Evolutionary conservation across 176 grass and related monocot genomes (phyloP), one percentile per base, ranked within the genome.

Genomic region (Oryza meridionalis): DNA sequence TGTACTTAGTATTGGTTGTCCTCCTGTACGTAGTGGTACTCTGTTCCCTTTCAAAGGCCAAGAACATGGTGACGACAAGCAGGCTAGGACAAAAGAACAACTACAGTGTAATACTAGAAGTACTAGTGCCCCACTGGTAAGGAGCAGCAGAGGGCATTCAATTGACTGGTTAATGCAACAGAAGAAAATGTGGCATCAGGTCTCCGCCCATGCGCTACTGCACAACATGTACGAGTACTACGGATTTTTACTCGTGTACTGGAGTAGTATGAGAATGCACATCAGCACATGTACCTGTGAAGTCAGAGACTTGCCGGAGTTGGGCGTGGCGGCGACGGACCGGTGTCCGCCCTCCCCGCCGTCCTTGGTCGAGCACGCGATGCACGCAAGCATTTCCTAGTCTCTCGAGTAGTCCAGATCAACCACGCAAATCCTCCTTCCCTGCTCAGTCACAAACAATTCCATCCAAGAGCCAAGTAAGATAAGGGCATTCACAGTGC

Each of bases 341-440:
- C 91, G 90, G 75, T 80, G 72, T 44, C 82, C 86, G 53, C 86
- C 93, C 70, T 95, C 96, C 29, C 80, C 96, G 4, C 89, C 80
- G 24, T 98, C 93, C 89, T 95, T 93, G 77, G 89, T 7, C 43
- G 87, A 92, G 25, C 96, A 98, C 8, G 91, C 93, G 79, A 98
- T 94, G 89, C 96, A 98, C 61, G 96, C 91, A 45, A 98, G 75
- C 96, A 98, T 98, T 14, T 77, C 84, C n/a, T 11, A 73, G 47
- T 62, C 21, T 43, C 49, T 43, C 49, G 49, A 51, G 3, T 6
- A 25, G 10, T 37, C 17, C 58, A 58, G n/a, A 27, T 27, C 26
- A 62, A 62, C 40, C 25, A 11, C 5, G 68, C 16, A 1, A 1
- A 11, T 65, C 58, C 72, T 63, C 22, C 29, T 4, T 4, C 25